phyloP scores from a whole-genome alignment of 805 yeast species.

The Starmera dryadoides region DNA sequence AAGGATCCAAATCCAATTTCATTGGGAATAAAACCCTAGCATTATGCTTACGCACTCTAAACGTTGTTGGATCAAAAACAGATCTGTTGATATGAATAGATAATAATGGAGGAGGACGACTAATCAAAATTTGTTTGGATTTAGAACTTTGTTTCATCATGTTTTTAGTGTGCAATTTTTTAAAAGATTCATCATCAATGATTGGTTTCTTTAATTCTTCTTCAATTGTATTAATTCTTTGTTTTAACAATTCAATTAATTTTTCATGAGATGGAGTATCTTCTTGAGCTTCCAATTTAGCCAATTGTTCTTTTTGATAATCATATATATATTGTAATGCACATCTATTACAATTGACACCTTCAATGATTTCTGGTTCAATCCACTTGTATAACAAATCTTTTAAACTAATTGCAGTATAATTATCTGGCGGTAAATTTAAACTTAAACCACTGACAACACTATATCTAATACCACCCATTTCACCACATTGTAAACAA shows the following conservation, averaged over 20 bases:
- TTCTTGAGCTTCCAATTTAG: conserved; percentile 18
- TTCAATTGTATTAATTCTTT: conserved; percentile 42
- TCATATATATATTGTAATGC: conserved; percentile 57
- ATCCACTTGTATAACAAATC: conserved; percentile 61
- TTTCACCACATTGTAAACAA: conserved; percentile 86
- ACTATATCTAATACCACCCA: conserved; percentile 83
- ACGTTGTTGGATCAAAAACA: conserved; percentile 84
- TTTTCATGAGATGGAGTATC: conserved; percentile 18
- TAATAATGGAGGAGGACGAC: conserved; percentile 77
- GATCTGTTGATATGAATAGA: conserved; percentile 89
- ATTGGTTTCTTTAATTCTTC: conserved; percentile 55
- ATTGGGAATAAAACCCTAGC: conserved; percentile 76
- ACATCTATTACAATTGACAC: conserved; percentile 93
- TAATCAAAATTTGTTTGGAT: conserved; percentile 73
- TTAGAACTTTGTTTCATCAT: conserved; percentile 71
- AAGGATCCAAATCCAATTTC: conserved; percentile 58
- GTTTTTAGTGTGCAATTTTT: conserved; percentile 63
- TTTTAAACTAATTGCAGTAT: conserved; percentile 36
- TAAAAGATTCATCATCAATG: conserved; percentile 75
- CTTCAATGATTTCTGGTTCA: conserved; percentile 80
- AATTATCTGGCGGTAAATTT: conserved; percentile 49
- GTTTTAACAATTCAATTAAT: conserved; percentile 27
- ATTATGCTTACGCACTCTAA: conserved; percentile 75
- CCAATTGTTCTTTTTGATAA: conserved; percentile 35
- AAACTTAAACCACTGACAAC: conserved; percentile 69